Conservation (phyloP, 169 alveolate species). For the Cryptosporidium canis region DNA sequence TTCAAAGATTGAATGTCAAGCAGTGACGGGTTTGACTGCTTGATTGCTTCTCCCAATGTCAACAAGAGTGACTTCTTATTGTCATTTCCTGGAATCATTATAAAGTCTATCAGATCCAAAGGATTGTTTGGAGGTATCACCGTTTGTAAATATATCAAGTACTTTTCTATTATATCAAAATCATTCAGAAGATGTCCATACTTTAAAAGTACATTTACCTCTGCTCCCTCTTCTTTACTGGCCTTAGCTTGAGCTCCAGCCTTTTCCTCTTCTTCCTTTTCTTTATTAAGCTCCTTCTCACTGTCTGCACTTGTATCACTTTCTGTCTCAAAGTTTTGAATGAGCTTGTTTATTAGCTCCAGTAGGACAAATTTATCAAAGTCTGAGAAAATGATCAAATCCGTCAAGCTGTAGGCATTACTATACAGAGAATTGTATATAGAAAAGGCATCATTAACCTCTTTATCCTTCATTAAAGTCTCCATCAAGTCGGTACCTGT, state of each 20-base stretch:
- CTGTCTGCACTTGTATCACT: no score
- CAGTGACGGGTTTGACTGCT: no score
- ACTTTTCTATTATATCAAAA: background rate
- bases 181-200: background rate
- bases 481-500: no score
- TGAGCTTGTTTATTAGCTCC: no score
- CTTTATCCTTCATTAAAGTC: background rate
- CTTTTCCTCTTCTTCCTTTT: background rate
- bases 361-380: no score
- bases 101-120: background rate
- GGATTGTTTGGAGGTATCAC: background rate
- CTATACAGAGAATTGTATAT: no score
- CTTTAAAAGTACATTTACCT: background rate
- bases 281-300: background rate
- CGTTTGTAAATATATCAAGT: background rate
- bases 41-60: background rate
- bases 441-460: background rate
- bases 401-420: no score
- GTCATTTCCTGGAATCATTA: background rate
- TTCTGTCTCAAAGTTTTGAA: no score
- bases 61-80: background rate
- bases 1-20: no score
- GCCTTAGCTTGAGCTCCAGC: no score
- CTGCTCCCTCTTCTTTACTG: background rate
- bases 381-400: no score